A percentile compares a stretch with the other conserved stretches of the same genome.
phyloP scores from a whole-genome alignment of 352 stramenopile genomes.

The Phytophthora hybrid region DNA sequence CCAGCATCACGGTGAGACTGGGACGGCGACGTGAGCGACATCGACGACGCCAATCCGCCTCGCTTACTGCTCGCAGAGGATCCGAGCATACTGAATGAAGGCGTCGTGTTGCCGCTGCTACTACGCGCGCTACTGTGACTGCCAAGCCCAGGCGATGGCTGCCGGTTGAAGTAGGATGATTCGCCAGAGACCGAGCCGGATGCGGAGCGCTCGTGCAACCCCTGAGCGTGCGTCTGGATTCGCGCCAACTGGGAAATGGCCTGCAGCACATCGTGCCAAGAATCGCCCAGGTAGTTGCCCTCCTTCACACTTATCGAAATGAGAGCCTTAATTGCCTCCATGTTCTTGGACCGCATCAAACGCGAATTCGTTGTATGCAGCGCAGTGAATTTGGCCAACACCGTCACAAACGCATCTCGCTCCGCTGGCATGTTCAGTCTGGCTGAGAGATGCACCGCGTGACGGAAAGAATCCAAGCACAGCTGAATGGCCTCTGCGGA shows the following conservation, averaged over 20 bases:
- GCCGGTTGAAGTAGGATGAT: constrained; percentile 85
- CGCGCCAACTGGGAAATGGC: constrained; percentile 98
- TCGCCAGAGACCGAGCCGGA: constrained; percentile 40
- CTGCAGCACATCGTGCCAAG: constrained; percentile 96
- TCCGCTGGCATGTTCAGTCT: constrained; percentile 93
- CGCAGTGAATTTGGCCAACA: constrained; percentile 96
- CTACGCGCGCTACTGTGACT: constrained; percentile 39
- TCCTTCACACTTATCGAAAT: constrained; percentile 98
- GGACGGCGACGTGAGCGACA: constrained; percentile 48
- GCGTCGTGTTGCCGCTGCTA: constrained; percentile 38
- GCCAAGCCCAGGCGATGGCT: constrained; percentile 39
- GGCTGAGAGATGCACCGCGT: constrained; percentile 93
- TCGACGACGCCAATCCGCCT: constrained; percentile 33
- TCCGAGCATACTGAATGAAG: constrained; percentile 41
- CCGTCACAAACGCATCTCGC: constrained; percentile 96
- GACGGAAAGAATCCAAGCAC: constrained; percentile 96
- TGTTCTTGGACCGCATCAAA: constrained; percentile 97
- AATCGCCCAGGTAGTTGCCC: constrained; percentile 97
- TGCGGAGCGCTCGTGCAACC: constrained; percentile 60
- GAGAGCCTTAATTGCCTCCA: constrained; percentile 97
- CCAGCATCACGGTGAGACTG: constrained; percentile 62
- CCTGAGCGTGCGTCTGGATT: constrained; percentile 96
- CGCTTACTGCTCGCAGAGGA: constrained; percentile 38
- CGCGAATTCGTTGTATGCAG: constrained; percentile 93
- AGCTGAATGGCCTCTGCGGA: constrained; percentile 93